Conservation (phyloP, 2,329 filamentous ascomycete species). For the Nothopassalora personata region DNA sequence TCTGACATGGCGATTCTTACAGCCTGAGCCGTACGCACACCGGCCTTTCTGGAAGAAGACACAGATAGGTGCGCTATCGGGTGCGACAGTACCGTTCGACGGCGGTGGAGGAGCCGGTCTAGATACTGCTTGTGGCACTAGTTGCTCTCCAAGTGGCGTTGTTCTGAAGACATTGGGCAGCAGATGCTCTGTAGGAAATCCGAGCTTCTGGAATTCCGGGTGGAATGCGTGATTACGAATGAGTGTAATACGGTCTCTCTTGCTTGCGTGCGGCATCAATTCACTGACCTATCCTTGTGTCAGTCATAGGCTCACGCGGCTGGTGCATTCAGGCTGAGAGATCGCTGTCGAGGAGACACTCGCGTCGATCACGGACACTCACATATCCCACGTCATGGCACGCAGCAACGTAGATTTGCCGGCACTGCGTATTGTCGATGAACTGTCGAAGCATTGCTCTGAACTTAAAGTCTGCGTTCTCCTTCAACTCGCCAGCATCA, state of each 20-base stretch:
- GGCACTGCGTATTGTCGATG: conserved; percentile 55
- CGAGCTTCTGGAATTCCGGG: conserved; percentile 49
- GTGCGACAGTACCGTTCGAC: neutral
- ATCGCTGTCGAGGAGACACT: neutral
- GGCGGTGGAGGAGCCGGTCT: neutral
- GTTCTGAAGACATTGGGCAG: conserved; percentile 50
- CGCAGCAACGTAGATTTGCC: conserved; percentile 59
- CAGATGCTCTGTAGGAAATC: conserved; percentile 45
- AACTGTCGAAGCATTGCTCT: conserved; percentile 49
- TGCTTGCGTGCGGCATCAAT: conserved; percentile 49
- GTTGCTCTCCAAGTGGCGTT: conserved; percentile 26
- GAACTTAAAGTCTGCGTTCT: conserved; percentile 57
- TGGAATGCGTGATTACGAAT: conserved; percentile 50
- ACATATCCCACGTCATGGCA: conserved; percentile 58
- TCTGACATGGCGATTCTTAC: conserved; percentile 25
- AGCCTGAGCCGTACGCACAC: conserved; percentile 30
- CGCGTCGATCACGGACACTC: neutral
- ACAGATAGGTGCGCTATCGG: conserved; percentile 14
- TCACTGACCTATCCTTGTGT: conserved; percentile 35
- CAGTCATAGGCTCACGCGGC: neutral
- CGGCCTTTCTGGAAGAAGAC: conserved; percentile 25
- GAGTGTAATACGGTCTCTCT: conserved; percentile 49
- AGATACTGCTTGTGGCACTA: neutral
- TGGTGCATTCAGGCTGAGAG: too few relatives aligned
- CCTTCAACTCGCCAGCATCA: conserved; percentile 57